phyloP scores from a whole-genome alignment of 116 monocot genomes.

The Phalaenopsis hybrid region DNA sequence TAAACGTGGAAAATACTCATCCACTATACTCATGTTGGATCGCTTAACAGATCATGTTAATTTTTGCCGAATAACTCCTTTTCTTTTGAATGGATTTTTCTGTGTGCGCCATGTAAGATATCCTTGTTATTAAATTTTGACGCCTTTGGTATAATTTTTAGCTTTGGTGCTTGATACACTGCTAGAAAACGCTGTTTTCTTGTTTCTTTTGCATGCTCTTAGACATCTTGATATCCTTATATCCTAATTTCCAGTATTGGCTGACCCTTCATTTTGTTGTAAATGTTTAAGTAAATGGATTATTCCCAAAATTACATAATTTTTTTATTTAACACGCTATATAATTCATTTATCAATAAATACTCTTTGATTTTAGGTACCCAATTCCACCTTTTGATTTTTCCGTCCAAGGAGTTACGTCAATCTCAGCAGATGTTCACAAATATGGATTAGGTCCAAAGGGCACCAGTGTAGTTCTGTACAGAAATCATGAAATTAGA shows the following conservation, averaged over 20 bases:
- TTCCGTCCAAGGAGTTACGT: constrained; percentile 93
- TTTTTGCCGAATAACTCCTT: no score
- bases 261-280: background rate
- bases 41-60: no score
- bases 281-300: background rate
- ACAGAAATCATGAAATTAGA: constrained; percentile 97
- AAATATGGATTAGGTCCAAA: constrained; percentile 99
- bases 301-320: background rate
- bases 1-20: no score
- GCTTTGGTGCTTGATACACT: background rate
- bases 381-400: constrained; percentile 95
- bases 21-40: no score
- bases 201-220: background rate
- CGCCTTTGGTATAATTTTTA: background rate
- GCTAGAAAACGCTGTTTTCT: background rate
- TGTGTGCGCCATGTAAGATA: background rate
- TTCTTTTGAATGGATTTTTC: background rate
- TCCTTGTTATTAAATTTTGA: background rate
- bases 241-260: no score
- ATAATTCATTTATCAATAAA: constrained; percentile 5
- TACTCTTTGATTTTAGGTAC: constrained; percentile 41
- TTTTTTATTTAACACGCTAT: background rate
- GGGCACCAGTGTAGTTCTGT: constrained; percentile 90
- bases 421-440: constrained; percentile 96
- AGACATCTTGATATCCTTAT: background rate